A percentile compares a stretch with the other conserved stretches of the same genome.
Evolutionary conservation across 148 eudicot genomes (phyloP).

Genomic region (Rhododendron williamsianum): DNA sequence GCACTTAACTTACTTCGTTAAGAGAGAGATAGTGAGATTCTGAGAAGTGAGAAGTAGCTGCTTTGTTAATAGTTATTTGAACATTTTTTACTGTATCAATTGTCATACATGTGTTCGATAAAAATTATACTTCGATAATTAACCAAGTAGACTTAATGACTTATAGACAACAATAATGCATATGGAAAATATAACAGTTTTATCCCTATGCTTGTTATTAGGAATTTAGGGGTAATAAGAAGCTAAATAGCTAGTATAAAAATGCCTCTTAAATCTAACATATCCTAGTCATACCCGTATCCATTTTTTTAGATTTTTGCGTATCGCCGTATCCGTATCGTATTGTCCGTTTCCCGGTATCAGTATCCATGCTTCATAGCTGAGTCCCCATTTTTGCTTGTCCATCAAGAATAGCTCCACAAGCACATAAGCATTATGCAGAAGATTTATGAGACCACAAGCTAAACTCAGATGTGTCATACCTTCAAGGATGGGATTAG

Average conservation of each 20-base stretch:
- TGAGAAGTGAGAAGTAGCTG: neutral
- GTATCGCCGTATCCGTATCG: neutral
- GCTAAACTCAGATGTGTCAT: slow-evolving; percentile 3
- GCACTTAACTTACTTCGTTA: neutral
- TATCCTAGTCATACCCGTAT: neutral
- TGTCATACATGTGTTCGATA: neutral
- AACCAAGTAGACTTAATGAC: neutral
- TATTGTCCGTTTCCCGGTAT: neutral
- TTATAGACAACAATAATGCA: neutral
- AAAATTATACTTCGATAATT: no score
- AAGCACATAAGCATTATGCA: neutral
- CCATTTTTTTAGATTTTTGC: no score
- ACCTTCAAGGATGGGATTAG: slow-evolving; percentile 84
- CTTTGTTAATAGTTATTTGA: neutral
- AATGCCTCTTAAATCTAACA: neutral
- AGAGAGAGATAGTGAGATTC: neutral
- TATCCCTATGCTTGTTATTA: neutral
- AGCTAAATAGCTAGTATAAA: neutral
- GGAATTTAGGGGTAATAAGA: neutral
- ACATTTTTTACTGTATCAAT: neutral
- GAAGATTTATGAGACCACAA: neutral
- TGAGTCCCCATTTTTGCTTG: neutral
- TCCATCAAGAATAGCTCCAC: neutral
- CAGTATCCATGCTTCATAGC: neutral
- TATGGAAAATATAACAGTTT: neutral